Base-by-base conservation (phyloP, 73 alveolate species). In the Paramecium octaurelia region DNA sequence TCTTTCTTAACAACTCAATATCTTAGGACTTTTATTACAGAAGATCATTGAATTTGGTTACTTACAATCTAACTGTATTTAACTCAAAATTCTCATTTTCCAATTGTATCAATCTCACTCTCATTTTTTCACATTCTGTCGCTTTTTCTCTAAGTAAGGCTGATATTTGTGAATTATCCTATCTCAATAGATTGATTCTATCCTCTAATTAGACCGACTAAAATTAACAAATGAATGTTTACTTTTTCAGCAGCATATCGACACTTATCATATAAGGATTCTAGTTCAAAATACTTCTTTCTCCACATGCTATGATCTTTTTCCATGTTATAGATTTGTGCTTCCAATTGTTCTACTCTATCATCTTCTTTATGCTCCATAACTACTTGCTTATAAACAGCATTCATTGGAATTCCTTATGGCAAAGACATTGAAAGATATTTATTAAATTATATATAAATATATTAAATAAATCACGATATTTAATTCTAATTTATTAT, bases 351-450 rank as follows among this genome's bases (percentile, higher is more conserved):
- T 4, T 77, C 90, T 2, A 77, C 71, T 23, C 90, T 20, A 2
- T 77, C 90, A 77, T 77, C 90, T 24, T 77, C 90, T 24, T 77
- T 77, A 11, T 40, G 44, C 71, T 77, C 90, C 46, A 36, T 46
- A 12, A 77, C 90, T 6, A 43, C 71, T 43, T 77, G 44, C 46
- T 77, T 77, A 24, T 77, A 43, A 6, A 77, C 71, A n/a, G 90
- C 90, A 46, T 43, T 77, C 69, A 77, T 46, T 23, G 69, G 71
- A 36, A 77, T 77, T 40, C 86, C 86, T 34, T 36, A 20, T 11
- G 58, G 59, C 12, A 46, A 43, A 77, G 90, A 77, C 90, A 77
- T 76, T 77, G 71, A 36, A 42, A 77, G 50, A 50, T 50, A 50
- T 50, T 50, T 43, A 77, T 21, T 29, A 77, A 77, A 77, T n/a